Conservation (phyloP, 1,139 yeast genomes). For the Yamadazyma epiphylla region DNA sequence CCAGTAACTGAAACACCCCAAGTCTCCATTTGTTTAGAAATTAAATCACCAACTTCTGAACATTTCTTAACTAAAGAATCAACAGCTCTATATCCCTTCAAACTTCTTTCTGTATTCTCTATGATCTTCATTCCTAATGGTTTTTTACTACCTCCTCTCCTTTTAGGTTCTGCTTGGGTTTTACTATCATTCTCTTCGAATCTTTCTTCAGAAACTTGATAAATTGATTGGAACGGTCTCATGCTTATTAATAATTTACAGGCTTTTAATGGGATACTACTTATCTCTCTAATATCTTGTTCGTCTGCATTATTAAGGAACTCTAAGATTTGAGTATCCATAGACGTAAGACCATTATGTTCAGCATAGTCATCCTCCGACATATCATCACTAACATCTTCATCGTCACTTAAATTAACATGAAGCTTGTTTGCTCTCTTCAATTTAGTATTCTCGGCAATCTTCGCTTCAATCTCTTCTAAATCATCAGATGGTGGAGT, state of each 20-base stretch:
- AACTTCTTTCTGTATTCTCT: slow-evolving; percentile 63
- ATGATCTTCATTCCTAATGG: slow-evolving; percentile 73
- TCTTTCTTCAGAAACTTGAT: slow-evolving; percentile 53
- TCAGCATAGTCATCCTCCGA: slow-evolving; percentile 35
- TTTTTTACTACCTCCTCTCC: slow-evolving; percentile 43
- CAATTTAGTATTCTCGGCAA: slow-evolving; percentile 10
- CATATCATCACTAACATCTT: slow-evolving; percentile 35
- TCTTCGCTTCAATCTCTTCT: slow-evolving; percentile 37
- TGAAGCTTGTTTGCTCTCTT: no score
- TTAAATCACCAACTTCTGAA: slow-evolving; percentile 67
- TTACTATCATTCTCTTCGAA: slow-evolving; percentile 24
- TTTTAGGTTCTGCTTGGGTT: slow-evolving; percentile 16
- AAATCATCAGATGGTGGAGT: slow-evolving; percentile 26
- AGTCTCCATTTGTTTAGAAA: slow-evolving; percentile 65
- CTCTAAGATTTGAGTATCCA: slow-evolving; percentile 64
- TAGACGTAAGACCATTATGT: slow-evolving; percentile 42
- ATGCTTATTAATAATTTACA: slow-evolving; percentile 59
- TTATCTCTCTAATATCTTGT: slow-evolving; percentile 76
- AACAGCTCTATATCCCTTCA: slow-evolving; percentile 90
- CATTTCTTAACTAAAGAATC: slow-evolving; percentile 86
- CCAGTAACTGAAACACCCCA: slow-evolving; percentile 86
- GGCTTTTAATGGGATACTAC: slow-evolving; percentile 63
- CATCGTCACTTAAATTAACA: slow-evolving; percentile 17
- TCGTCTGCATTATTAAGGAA: slow-evolving; percentile 76
- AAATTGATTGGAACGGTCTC: slow-evolving; percentile 67